Conservation (phyloP, 2,329 filamentous ascomycete genomes). For the Trichocomaceae sp. region DNA sequence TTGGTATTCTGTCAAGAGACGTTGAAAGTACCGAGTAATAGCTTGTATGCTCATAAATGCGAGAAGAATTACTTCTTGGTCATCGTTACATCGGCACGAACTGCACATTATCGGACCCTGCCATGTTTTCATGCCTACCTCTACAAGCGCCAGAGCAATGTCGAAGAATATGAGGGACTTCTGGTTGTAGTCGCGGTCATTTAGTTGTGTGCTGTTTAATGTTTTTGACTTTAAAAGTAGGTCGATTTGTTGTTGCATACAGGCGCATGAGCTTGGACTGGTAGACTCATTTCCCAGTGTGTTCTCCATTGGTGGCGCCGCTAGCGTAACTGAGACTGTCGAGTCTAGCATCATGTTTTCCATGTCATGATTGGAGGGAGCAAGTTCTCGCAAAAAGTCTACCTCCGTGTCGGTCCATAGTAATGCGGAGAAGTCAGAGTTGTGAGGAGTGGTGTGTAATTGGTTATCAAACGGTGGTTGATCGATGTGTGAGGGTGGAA, state of each 20-base stretch:
- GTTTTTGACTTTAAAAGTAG: neutral
- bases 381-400: neutral
- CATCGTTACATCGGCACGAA: constrained; percentile 4
- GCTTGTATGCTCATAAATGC: constrained; percentile 8
- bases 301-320: neutral
- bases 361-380: too few species aligned
- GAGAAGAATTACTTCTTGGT: neutral
- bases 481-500: neutral
- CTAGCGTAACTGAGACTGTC: neutral
- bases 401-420: neutral
- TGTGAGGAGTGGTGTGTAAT: neutral
- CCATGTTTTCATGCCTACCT: constrained; percentile 6
- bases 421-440: neutral
- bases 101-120: constrained; percentile 2
- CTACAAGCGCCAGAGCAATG: neutral
- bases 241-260: constrained; percentile 4
- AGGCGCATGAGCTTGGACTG: neutral
- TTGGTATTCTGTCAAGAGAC: neutral
- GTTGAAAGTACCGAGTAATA: neutral
- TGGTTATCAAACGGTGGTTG: neutral
- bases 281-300: neutral
- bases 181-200: neutral
- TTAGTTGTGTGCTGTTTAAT: neutral
- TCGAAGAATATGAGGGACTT: neutral
- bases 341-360: neutral